phyloP scores from a whole-genome alignment of 73 alveolate genomes.

The Paramecium octaurelia region DNA sequence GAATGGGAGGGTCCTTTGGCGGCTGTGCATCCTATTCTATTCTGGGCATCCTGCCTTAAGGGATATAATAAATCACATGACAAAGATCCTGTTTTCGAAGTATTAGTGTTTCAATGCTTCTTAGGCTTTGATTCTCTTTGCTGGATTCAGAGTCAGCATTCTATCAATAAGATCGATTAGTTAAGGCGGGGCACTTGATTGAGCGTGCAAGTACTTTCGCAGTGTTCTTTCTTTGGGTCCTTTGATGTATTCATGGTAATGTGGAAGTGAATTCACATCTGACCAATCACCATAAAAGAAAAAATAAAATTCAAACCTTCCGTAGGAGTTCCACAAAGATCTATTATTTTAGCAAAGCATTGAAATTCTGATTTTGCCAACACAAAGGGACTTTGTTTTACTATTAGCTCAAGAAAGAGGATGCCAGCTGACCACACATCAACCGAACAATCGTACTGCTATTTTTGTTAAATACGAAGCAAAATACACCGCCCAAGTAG shows the following conservation, averaged over 20 bases:
- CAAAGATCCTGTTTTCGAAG: not conserved
- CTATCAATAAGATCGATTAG: slow-evolving; percentile 4
- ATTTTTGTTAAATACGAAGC: not conserved
- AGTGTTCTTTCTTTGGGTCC: slow-evolving; percentile 2
- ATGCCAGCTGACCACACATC: slow-evolving; percentile 50
- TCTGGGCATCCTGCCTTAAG: not conserved
- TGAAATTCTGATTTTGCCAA: slow-evolving; percentile 4
- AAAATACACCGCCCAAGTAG: slow-evolving; percentile 3
- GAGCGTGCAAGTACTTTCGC: not conserved
- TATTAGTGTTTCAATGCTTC: not conserved
- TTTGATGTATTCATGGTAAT: slow-evolving; percentile 6
- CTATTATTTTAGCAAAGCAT: not conserved
- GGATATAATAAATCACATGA: not conserved
- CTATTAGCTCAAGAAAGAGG: not conserved
- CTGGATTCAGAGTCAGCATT: not conserved
- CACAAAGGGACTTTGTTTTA: slow-evolving; percentile 19
- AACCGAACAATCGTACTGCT: slow-evolving; percentile 1
- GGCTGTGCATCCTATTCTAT: not conserved
- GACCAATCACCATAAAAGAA: slow-evolving; percentile 29
- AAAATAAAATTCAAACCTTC: slow-evolving; percentile 36
- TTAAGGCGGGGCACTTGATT: not conserved
- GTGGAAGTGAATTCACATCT: not conserved
- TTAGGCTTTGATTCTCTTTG: not conserved
- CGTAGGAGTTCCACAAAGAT: slow-evolving; percentile 26
- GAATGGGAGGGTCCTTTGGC: not conserved